Base-by-base conservation (phyloP, 108 stramenopile genomes). In the Nitzschia sp. region DNA sequence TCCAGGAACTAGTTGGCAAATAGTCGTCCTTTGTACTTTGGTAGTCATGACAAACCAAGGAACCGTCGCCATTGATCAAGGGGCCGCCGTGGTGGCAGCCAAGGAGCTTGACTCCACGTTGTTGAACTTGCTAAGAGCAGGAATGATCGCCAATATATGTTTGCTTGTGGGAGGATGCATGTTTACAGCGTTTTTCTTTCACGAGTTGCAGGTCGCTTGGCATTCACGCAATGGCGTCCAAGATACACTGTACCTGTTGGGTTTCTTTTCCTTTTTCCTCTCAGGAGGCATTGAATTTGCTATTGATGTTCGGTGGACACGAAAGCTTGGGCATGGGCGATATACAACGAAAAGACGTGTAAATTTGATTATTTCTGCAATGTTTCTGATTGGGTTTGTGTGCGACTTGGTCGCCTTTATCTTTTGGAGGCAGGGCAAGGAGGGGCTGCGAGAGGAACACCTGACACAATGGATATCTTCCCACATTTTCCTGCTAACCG, bases 331-430 rank as follows among this genome's bases (percentile, higher is more conserved):
- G 20, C 61, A 62, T 39, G 61, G 61, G 44, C 25, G 61, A 46
- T 62, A 62, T 20, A 62, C 61, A 19, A 62, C 61, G 10, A 62
- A 62, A 20, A 6, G 40, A 43, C n/a, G 61, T 1, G 20, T 46
- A 8, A 62, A 62, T 25, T 43, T 44, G 21, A 20, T 62, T 8
- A 62, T 62, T 8, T 43, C 61, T 8, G 15, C 43, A 17, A n/a
- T 62, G 12, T 62, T 62, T 21, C 20, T 62, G 24, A 10, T 24
- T 21, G 61, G 61, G 37, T 43, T 21, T 62, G 37, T 62, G 22
- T 37, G 61, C 37, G 43, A 62, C 24, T 46, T 46, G 21, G 43
- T 62, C 44, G 61, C 61, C 6, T 62, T 62, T 44, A 25, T 62
- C 17, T 62, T 62, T 24, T 62, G 61, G 61, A 17, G 61, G 20